These are phyloP conservation scores for Allodekkera sacchari DNA, from an alignment of 805 yeast genomes.

Conservation along the genomic window DNA sequence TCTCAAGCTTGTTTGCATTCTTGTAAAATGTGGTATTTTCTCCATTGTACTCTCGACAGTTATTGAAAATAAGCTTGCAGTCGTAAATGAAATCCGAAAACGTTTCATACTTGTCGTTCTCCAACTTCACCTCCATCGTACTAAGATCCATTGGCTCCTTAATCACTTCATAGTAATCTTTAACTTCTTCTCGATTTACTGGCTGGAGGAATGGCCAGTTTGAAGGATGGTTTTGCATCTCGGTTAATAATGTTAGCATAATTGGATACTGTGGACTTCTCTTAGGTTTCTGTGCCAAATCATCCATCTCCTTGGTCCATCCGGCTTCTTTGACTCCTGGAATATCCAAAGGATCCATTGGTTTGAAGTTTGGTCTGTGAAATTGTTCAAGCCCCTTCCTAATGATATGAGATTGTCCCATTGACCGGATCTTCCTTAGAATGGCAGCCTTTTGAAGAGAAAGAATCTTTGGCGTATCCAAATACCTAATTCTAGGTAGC, in stretches of 20 bases:
- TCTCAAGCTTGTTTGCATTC: constrained; percentile 90
- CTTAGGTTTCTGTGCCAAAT: constrained; percentile 88
- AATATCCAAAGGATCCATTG: constrained; percentile 71
- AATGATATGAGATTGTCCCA: constrained; percentile 72
- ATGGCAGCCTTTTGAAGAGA: constrained; percentile 89
- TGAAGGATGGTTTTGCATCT: constrained; percentile 87
- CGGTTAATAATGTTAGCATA: constrained; percentile 83
- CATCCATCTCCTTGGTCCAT: constrained; percentile 98
- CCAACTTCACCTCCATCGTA: constrained; percentile 90
- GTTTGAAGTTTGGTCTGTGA: constrained; percentile 36
- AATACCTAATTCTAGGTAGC: constrained; percentile 80
- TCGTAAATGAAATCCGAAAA: constrained; percentile 91
- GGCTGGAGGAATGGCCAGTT: constrained; percentile 98
- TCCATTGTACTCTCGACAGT: constrained; percentile 87
- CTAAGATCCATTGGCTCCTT: constrained; percentile 97
- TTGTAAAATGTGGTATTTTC: constrained; percentile 93
- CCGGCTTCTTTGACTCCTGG: constrained; percentile 94
- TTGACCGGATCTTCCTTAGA: constrained; percentile 68
- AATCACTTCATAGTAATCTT: constrained; percentile 92
- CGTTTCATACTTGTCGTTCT: constrained; percentile 81
- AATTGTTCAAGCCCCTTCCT: constrained; percentile 77
- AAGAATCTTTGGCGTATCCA: constrained; percentile 81
- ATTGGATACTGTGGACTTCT: constrained; percentile 91
- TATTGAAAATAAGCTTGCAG: constrained; percentile 75
- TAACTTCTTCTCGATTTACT: constrained; percentile 88